Conservation (phyloP, 176 grass and related monocot genomes). For the Cenchrus purpureus region DNA sequence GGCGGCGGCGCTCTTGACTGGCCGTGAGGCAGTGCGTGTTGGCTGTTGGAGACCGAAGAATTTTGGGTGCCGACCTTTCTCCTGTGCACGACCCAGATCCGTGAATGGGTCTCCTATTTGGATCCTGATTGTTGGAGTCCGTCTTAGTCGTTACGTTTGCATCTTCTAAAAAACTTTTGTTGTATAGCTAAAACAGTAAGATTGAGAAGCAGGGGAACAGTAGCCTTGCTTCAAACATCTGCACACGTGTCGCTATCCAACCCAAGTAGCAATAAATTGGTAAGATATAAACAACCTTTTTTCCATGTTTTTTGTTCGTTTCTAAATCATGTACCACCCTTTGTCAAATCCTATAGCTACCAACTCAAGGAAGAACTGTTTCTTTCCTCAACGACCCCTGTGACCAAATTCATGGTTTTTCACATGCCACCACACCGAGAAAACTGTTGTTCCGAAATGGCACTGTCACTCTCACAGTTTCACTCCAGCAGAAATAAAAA, state of each 20-base stretch:
- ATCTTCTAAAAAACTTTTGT: not conserved
- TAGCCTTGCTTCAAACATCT: conserved; percentile 22
- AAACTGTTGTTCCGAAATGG: not conserved
- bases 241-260: conserved; percentile 27
- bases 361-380: not conserved
- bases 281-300: conserved; percentile 18
- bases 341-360: conserved; percentile 12
- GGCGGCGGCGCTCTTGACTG: no score
- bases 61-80: no score
- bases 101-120: no score
- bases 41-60: no score
- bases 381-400: conserved; percentile 5
- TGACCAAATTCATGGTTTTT: not conserved
- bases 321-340: not conserved
- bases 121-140: no score
- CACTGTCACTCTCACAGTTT: not conserved
- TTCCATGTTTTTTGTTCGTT: not conserved
- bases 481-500: not conserved
- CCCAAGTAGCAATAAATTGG: conserved; percentile 29
- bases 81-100: no score
- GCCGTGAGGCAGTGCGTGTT: no score
- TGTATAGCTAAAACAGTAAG: not conserved
- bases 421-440: not conserved
- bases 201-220: not conserved
- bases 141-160: no score